Evolutionary conservation across 768 basidiomycete species (phyloP).

Genomic region (Auriscalpium microsporum): DNA sequence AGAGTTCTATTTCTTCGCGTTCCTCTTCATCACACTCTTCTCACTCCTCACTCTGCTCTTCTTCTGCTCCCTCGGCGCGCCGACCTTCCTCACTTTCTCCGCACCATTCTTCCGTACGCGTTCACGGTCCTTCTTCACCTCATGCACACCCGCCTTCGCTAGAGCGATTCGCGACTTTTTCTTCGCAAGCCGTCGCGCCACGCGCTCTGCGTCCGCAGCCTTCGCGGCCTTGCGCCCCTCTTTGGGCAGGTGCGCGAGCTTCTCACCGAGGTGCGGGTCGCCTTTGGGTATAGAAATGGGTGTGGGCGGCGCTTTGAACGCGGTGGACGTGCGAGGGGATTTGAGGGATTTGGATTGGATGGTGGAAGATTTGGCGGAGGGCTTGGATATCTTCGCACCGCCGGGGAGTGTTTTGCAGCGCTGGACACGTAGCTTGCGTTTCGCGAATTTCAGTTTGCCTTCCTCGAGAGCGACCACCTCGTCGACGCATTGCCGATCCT

Average conservation of each 20-base stretch:
- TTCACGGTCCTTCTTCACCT: slow-evolving; percentile 35
- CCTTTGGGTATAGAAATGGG: slow-evolving; percentile 53
- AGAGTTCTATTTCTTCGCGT: slow-evolving; percentile 42
- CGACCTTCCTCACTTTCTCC: slow-evolving; percentile 20
- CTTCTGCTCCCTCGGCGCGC: slow-evolving; percentile 25
- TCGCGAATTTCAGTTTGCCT: slow-evolving; percentile 79
- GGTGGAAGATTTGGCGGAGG: slow-evolving; percentile 16
- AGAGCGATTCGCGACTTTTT: slow-evolving; percentile 66
- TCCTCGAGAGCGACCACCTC: slow-evolving; percentile 79
- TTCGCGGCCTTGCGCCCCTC: slow-evolving; percentile 83
- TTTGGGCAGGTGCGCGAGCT: slow-evolving; percentile 69
- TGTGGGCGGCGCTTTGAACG: background rate
- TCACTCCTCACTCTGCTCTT: slow-evolving; percentile 46
- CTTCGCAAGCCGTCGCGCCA: slow-evolving; percentile 82
- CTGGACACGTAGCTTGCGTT: slow-evolving; percentile 86
- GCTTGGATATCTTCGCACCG: slow-evolving; percentile 8
- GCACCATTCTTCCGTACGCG: slow-evolving; percentile 35
- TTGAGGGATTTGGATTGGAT: slow-evolving; percentile 8
- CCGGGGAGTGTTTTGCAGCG: slow-evolving; percentile 73
- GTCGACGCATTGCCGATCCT: slow-evolving; percentile 92
- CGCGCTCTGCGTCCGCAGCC: slow-evolving; percentile 66
- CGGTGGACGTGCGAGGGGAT: slow-evolving; percentile 4
- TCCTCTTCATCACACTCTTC: slow-evolving; percentile 44
- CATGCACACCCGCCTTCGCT: slow-evolving; percentile 29
- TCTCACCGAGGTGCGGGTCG: slow-evolving; percentile 72